Conservation (phyloP, 2,329 filamentous ascomycete species). For the Diaporthe eres region DNA sequence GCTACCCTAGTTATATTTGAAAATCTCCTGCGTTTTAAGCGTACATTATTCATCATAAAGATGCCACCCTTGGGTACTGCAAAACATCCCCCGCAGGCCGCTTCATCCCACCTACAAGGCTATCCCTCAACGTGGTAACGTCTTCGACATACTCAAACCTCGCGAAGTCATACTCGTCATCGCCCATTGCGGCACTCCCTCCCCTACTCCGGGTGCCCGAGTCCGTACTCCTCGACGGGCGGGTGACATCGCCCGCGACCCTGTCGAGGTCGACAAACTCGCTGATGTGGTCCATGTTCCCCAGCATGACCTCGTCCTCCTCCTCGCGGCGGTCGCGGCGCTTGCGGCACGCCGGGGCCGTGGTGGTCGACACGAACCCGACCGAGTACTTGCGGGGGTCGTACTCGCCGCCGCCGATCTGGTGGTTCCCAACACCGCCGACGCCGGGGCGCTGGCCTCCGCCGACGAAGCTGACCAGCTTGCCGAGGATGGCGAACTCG, state of each 20-base stretch:
- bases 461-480: constrained; percentile 23
- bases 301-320: constrained; percentile 22
- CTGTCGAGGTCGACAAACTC: constrained; percentile 35
- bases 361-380: background rate
- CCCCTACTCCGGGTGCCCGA: background rate
- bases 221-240: constrained; percentile 12
- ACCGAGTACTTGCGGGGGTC: constrained; percentile 34
- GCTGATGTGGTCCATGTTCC: constrained; percentile 36
- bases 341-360: background rate
- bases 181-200: background rate
- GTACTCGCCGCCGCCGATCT: background rate
- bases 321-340: constrained; percentile 11
- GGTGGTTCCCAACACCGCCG: background rate
- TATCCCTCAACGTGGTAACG: constrained; percentile 12
- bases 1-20: no score
- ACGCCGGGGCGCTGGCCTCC: background rate
- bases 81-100: background rate
- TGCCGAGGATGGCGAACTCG: constrained; percentile 30
- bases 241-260: constrained; percentile 16
- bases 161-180: constrained; percentile 26
- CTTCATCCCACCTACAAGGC: background rate
- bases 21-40: no score
- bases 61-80: background rate
- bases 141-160: constrained; percentile 38
- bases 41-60: background rate